These are phyloP conservation scores for Tolypocladium nubicola DNA, from an alignment of 2,329 filamentous ascomycete species.

Conservation along the genomic window DNA sequence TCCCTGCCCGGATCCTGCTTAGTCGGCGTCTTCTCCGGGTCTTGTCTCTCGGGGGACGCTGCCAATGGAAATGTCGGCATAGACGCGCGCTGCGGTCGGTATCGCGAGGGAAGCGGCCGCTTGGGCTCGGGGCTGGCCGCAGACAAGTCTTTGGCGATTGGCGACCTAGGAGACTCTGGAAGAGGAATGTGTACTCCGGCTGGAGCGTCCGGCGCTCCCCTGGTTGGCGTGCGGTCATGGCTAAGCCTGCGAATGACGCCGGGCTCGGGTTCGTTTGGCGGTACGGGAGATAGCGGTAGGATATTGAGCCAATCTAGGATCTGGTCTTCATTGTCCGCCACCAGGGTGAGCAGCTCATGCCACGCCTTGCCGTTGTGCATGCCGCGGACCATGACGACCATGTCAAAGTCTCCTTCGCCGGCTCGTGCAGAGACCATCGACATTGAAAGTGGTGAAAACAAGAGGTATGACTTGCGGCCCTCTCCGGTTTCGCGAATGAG, in stretches of 20 bases:
- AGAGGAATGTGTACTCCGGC: slow-evolving; percentile 17
- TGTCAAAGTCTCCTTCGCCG: slow-evolving; percentile 58
- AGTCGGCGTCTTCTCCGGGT: slow-evolving; percentile 5
- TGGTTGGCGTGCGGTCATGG: slow-evolving; percentile 8
- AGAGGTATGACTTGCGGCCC: slow-evolving; percentile 62
- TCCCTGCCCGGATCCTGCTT: slow-evolving; percentile 17
- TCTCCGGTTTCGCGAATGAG: slow-evolving; percentile 84
- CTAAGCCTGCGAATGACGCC: slow-evolving; percentile 17
- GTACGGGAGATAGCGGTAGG: slow-evolving; percentile 44
- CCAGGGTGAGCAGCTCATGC: slow-evolving; percentile 75
- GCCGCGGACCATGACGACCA: slow-evolving; percentile 82
- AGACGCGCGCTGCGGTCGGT: slow-evolving; percentile 11
- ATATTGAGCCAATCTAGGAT: slow-evolving; percentile 82
- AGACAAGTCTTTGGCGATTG: slow-evolving; percentile 7
- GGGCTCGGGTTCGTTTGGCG: slow-evolving; percentile 29
- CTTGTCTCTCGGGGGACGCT: neutral
- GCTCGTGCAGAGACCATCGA: slow-evolving; percentile 67
- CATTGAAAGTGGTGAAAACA: slow-evolving; percentile 80
- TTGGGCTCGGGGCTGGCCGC: slow-evolving; percentile 11
- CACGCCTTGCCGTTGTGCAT: slow-evolving; percentile 55
- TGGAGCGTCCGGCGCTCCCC: slow-evolving; percentile 15
- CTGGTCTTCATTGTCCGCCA: slow-evolving; percentile 65
- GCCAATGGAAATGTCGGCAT: neutral
- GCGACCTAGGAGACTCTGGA: slow-evolving; percentile 11
- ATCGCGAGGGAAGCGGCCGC: slow-evolving; percentile 12